Evolutionary conservation across 768 basidiomycete genomes (phyloP), one percentile per base, ranked within the genome.

Genomic region (Wakefieldia striispora): DNA sequence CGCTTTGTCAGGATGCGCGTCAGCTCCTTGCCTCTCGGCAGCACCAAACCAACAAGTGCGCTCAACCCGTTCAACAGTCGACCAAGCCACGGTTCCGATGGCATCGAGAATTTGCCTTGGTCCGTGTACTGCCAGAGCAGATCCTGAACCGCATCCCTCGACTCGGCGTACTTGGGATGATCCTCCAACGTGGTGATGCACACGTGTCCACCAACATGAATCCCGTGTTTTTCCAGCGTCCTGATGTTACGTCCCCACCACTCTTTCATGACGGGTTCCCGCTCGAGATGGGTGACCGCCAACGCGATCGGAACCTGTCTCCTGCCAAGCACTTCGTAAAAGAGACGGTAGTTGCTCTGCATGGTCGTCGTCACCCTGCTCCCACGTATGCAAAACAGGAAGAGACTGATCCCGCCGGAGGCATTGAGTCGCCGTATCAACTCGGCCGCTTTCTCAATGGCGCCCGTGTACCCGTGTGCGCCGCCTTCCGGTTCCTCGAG

Each of bases 311-410:
- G 75, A 12, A 75, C 74, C 27, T 62, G 47, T 26, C 51, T 52
- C 44, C 55, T 62, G 35, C 76, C 75, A 4, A 76, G 68, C 31
- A 74, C 65, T 41, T 76, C 67, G 35, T 66, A 54, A 57, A 75
- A 74, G 16, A 75, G 49, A 3, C 56, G 48, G 24, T 68, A 72
- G 36, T 70, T 72, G 40, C 49, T 66, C 51, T 55, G 58, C 45
- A 57, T 57, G 39, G 60, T 62, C 23, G 56, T 55, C 6, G 62
- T 71, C 40, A 65, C 57, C 49, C 66, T 49, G 16, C 45, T 57
- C 2, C 61, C 70, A 17, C 70, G 68, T 3, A 68, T 51, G 40
- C 69, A 72, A 47, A 68, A 71, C 31, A 69, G 21, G 26, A 69
- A 57, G 19, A 69, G 64, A 35, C 57, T 58, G 43, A 69, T 56